Percentiles rank a stretch among this genome's conserved stretches.
Conservation (phyloP, 768 basidiomycete species). For the Termitomyces sp. region DNA sequence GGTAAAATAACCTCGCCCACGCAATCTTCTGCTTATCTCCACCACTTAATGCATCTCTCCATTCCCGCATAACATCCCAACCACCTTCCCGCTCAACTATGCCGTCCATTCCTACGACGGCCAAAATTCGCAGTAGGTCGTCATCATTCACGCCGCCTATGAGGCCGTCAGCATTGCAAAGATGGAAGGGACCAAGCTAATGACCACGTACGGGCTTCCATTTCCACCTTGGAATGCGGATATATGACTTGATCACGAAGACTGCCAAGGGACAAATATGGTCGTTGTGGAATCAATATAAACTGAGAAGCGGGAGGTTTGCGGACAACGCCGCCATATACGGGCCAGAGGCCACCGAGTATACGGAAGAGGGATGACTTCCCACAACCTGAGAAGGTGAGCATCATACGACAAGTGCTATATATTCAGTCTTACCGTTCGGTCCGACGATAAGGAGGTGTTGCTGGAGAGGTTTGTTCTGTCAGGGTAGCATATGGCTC, state of each 20-base stretch:
- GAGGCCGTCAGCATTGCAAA: background rate
- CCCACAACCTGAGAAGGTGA: constrained; percentile 55
- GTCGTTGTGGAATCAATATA: constrained; percentile 92
- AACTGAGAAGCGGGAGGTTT: constrained; percentile 89
- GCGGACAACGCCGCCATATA: constrained; percentile 73
- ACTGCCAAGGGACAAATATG: constrained; percentile 91
- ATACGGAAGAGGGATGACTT: constrained; percentile 96
- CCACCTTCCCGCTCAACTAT: constrained; percentile 96
- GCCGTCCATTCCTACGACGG: constrained; percentile 76
- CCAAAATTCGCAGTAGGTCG: constrained; percentile 66
- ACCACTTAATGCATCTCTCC: constrained; percentile 90
- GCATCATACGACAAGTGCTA: background rate
- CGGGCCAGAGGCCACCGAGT: constrained; percentile 93
- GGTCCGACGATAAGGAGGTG: constrained; percentile 92
- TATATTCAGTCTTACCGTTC: constrained; percentile 54
- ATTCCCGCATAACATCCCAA: constrained; percentile 86
- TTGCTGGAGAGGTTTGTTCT: constrained; percentile 46
- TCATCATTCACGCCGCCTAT: constrained; percentile 69
- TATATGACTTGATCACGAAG: constrained; percentile 96
- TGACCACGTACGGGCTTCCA: constrained; percentile 61
- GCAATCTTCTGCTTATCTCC: constrained; percentile 98
- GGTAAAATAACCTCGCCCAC: constrained; percentile 96
- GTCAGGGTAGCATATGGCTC: background rate
- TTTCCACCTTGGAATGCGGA: constrained; percentile 78
- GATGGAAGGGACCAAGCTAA: background rate